phyloP scores from a whole-genome alignment of 768 basidiomycete genomes.

The Ephemerocybe angulata region DNA sequence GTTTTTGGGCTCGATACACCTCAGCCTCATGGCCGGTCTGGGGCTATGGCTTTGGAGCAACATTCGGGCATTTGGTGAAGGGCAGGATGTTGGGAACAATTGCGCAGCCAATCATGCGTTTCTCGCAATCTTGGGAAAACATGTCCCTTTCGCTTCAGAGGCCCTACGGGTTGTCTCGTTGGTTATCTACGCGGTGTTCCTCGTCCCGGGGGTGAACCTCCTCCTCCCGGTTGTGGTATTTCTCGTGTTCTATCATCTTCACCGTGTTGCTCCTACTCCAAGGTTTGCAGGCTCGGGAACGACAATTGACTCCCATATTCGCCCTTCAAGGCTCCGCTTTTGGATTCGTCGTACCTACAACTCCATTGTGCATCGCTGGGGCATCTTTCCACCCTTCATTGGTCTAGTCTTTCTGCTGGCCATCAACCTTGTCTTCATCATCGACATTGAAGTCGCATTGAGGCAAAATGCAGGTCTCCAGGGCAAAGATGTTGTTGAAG shows the following conservation, averaged over 20 bases:
- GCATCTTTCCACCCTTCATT: background rate
- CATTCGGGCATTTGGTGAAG: background rate
- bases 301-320: background rate
- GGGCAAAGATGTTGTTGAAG: conserved; percentile 1
- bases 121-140: background rate
- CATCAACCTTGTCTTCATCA: conserved; percentile 17
- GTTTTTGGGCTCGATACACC: conserved; percentile 6
- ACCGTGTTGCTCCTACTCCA: background rate
- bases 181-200: background rate
- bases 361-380: background rate
- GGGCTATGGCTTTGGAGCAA: conserved; percentile 14
- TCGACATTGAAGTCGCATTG: conserved; percentile 17
- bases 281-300: background rate
- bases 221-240: background rate
- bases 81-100: background rate
- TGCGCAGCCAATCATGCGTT: background rate
- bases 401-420: conserved; percentile 11
- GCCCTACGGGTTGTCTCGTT: conserved; percentile 3
- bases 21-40: conserved; percentile 6
- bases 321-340: background rate
- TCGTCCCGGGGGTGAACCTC: conserved; percentile 3
- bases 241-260: background rate
- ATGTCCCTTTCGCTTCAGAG: background rate
- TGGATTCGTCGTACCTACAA: background rate
- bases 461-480: conserved; percentile 4